Percentiles rank a stretch among this genome's conserved stretches.
Evolutionary conservation across 257 asterid species (phyloP).

Genomic region (Nicotiana undulata): DNA sequence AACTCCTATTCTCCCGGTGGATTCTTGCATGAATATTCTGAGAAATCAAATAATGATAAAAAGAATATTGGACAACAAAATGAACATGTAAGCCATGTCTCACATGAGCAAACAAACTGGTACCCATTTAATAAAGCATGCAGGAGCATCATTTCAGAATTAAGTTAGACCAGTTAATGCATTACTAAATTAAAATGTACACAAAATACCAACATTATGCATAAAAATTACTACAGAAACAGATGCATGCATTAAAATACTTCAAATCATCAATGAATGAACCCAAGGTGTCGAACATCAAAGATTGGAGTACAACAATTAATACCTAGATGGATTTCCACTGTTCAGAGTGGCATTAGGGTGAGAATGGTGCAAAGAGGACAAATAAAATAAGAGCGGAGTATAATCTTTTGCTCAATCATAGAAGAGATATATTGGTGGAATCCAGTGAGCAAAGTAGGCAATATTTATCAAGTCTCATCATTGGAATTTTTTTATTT

Average conservation of each 20-base stretch:
- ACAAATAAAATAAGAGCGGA: not conserved
- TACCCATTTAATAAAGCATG: not conserved
- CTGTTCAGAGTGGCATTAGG: not conserved
- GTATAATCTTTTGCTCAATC: not conserved
- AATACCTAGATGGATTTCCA: not conserved
- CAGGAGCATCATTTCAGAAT: conserved; percentile 8
- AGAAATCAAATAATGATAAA: not conserved
- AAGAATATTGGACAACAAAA: not conserved
- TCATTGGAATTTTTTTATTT: not conserved
- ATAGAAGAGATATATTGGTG: not conserved
- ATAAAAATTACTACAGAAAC: no score
- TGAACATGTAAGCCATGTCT: not conserved
- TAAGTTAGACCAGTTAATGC: not conserved
- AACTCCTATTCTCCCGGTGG: no score
- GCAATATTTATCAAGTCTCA: conserved; percentile 5
- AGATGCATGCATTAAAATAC: not conserved
- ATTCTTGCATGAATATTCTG: not conserved
- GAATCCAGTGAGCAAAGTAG: conserved; percentile 7
- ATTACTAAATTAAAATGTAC: not conserved
- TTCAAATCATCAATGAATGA: not conserved
- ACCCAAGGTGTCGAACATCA: not conserved
- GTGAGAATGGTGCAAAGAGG: not conserved
- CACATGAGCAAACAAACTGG: not conserved
- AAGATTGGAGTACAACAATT: not conserved
- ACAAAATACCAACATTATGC: not conserved